Conservation (phyloP, 148 eudicot genomes). For the Beta vulgaris region DNA sequence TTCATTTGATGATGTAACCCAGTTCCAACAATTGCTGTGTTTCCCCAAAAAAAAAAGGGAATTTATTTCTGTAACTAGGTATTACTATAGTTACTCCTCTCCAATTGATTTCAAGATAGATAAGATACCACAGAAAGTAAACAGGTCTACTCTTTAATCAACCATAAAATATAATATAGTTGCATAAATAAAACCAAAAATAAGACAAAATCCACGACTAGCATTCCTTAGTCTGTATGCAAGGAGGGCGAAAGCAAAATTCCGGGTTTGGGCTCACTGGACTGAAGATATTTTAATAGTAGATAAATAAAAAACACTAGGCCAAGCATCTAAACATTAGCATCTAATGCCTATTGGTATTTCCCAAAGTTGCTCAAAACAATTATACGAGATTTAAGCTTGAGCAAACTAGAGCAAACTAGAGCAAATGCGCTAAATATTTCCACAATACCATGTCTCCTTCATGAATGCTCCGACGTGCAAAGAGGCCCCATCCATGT, state of each 20-base stretch:
- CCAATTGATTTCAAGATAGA: not conserved
- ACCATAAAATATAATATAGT: too few species aligned
- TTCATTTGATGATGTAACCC: too few species aligned
- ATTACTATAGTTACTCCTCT: too few species aligned
- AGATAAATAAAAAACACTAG: not conserved
- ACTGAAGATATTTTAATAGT: not conserved
- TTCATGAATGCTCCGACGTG: slow-evolving; percentile 76
- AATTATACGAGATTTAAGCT: not conserved
- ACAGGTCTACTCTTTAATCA: too few species aligned
- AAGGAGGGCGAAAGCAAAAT: not conserved
- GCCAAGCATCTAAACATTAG: too few species aligned
- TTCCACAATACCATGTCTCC: slow-evolving; percentile 76
- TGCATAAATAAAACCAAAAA: too few species aligned
- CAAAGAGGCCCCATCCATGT: slow-evolving; percentile 99
- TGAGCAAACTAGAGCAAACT: not conserved
- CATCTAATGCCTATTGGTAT: not conserved
- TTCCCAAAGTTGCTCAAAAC: not conserved
- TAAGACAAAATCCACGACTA: not conserved
- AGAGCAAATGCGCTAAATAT: not conserved
- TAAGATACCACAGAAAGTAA: too few species aligned
- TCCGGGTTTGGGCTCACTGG: not conserved
- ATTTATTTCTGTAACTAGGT: too few species aligned
- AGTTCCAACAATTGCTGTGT: too few species aligned
- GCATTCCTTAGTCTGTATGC: too few species aligned
- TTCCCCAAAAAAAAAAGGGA: too few species aligned